These are phyloP conservation scores for Zea mays DNA, from an alignment of 176 grass and related monocot species.

Conservation along the genomic window DNA sequence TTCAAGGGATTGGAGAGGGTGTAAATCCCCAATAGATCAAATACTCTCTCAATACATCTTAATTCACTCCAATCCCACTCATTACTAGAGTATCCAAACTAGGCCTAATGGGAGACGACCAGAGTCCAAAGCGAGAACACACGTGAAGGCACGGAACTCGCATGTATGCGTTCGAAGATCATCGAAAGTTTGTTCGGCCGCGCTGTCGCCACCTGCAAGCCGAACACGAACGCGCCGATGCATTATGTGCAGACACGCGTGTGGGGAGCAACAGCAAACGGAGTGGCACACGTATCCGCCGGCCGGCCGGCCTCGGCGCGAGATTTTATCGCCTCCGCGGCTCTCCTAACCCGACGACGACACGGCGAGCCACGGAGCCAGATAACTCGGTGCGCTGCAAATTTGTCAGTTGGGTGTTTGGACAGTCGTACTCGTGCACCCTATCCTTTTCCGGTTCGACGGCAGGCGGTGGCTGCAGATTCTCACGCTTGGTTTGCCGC, in stretches of 20 bases:
- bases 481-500: neutral
- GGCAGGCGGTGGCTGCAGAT: neutral
- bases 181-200: neutral
- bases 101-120: neutral
- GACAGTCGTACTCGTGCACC: neutral
- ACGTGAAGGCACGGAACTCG: neutral
- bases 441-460: neutral
- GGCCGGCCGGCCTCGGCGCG: neutral
- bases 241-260: constrained; percentile 25
- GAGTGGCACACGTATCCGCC: constrained; percentile 14
- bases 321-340: constrained; percentile 1
- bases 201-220: neutral
- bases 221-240: neutral
- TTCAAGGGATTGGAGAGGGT: too few species aligned
- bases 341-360: neutral
- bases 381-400: neutral
- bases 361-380: neutral
- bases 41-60: too few species aligned
- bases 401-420: constrained; percentile 1
- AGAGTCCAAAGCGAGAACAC: too few species aligned
- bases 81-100: too few species aligned
- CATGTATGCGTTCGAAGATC: neutral
- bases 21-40: too few species aligned
- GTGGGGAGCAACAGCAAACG: neutral
- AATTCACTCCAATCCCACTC: too few species aligned